Evolutionary conservation across 2,329 filamentous ascomycete species (phyloP).

Genomic region (Aspergillus japonicus): DNA sequence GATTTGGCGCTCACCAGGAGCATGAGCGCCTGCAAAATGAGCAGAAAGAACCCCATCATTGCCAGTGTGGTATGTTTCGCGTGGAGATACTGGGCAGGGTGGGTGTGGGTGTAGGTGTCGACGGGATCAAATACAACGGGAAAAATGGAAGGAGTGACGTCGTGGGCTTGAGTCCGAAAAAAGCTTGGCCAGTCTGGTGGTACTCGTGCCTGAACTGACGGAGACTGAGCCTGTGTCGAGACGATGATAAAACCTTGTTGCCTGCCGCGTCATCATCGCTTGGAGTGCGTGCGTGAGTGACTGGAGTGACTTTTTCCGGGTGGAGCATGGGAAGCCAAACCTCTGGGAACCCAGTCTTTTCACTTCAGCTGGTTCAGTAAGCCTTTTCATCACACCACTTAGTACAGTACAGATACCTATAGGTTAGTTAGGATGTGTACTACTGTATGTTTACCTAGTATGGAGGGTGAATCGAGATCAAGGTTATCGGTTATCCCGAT

Average conservation of each 20-base stretch:
- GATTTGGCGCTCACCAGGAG: neutral
- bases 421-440: no score
- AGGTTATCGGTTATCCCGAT: no score
- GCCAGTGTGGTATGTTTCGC: neutral
- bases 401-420: no score
- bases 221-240: neutral
- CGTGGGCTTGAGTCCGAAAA: neutral
- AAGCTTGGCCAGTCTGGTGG: neutral
- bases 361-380: no score
- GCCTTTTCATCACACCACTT: no score
- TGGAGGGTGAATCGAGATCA: no score
- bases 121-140: neutral
- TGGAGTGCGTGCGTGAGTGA: neutral
- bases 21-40: neutral
- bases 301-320: neutral
- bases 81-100: neutral
- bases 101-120: neutral
- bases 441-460: no score
- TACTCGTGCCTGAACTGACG: no score
- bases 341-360: no score
- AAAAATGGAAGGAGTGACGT: neutral
- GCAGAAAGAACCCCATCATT: neutral
- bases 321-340: neutral
- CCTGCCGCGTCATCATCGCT: neutral
- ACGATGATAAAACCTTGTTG: neutral